Conservation (phyloP, 1,139 yeast genomes). For the Hemisphaericaspora lyxosophila region DNA sequence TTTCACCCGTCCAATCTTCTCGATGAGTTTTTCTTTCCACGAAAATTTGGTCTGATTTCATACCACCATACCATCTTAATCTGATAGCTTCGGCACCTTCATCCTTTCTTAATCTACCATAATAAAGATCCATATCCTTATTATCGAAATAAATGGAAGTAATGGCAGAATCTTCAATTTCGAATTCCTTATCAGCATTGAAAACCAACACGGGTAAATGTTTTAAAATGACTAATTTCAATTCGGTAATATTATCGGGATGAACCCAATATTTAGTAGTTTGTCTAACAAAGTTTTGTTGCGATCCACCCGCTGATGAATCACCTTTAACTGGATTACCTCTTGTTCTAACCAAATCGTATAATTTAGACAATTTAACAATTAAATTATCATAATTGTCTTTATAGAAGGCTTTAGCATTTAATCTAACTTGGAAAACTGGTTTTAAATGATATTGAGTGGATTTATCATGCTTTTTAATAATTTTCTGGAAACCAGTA, state of each 20-base stretch:
- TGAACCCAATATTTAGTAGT: constrained; percentile 99
- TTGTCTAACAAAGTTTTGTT: constrained; percentile 96
- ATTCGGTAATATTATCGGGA: constrained; percentile 97
- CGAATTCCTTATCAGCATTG: constrained; percentile 94
- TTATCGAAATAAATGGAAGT: constrained; percentile 96
- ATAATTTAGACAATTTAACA: constrained; percentile 82
- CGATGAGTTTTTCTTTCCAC: constrained; percentile 97
- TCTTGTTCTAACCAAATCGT: constrained; percentile 90
- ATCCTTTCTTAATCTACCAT: constrained; percentile 90
- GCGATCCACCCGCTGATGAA: constrained; percentile 94
- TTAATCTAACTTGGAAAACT: constrained; percentile 86
- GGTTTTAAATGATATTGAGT: constrained; percentile 85
- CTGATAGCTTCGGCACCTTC: constrained; percentile 99
- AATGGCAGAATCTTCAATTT: constrained; percentile 90
- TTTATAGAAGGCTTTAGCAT: constrained; percentile 91
- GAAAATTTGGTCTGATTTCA: constrained; percentile 87
- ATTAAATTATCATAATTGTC: constrained; percentile 89
- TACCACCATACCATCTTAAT: constrained; percentile 98
- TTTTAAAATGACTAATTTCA: constrained; percentile 85
- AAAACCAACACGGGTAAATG: constrained; percentile 95
- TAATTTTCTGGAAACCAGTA: constrained; percentile 93
- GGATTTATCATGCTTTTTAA: constrained; percentile 92
- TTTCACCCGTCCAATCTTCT: constrained; percentile 99
- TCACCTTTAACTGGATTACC: constrained; percentile 96
- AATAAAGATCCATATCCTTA: constrained; percentile 81